Percentiles rank a stretch among this genome's conserved stretches.
phyloP scores from a whole-genome alignment of 2,329 filamentous ascomycete genomes.

The Cladorrhinum sp. region DNA sequence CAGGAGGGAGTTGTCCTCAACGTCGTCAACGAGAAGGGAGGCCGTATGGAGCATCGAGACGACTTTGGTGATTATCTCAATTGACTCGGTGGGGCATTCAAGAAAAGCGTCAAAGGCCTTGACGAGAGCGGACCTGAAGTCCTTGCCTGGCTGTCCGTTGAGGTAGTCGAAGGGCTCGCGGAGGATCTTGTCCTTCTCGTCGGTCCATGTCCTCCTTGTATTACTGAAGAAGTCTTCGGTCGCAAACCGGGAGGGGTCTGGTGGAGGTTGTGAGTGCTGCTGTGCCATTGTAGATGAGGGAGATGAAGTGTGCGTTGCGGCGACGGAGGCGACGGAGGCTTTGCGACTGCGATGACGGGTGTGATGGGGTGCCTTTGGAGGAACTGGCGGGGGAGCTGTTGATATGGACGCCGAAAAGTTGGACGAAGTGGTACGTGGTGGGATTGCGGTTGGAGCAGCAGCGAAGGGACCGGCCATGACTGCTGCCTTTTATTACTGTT shows the following conservation, averaged over 20 bases:
- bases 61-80: conserved; percentile 73
- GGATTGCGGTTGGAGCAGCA: conserved; percentile 61
- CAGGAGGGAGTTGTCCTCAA: conserved; percentile 72
- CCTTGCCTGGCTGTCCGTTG: conserved; percentile 75
- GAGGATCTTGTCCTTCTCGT: conserved; percentile 74
- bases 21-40: conserved; percentile 80
- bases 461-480: conserved; percentile 21
- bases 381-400: conserved; percentile 28
- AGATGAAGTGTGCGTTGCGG: conserved; percentile 29
- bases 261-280: conserved; percentile 36
- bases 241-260: conserved; percentile 52
- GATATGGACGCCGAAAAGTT: conserved; percentile 30
- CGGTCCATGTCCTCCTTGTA: conserved; percentile 58
- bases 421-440: conserved; percentile 69
- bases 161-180: conserved; percentile 80
- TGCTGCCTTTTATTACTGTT: conserved; percentile 18
- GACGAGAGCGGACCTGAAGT: conserved; percentile 78
- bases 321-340: conserved; percentile 27
- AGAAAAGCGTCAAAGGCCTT: conserved; percentile 79
- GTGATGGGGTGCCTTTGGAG: conserved; percentile 34
- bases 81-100: conserved; percentile 65
- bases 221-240: conserved; percentile 54
- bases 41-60: conserved; percentile 85
- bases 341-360: conserved; percentile 32
- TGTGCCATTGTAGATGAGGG: conserved; percentile 35